phyloP scores from a whole-genome alignment of 139 green algal species.

The Tetratostichococcus sp. region DNA sequence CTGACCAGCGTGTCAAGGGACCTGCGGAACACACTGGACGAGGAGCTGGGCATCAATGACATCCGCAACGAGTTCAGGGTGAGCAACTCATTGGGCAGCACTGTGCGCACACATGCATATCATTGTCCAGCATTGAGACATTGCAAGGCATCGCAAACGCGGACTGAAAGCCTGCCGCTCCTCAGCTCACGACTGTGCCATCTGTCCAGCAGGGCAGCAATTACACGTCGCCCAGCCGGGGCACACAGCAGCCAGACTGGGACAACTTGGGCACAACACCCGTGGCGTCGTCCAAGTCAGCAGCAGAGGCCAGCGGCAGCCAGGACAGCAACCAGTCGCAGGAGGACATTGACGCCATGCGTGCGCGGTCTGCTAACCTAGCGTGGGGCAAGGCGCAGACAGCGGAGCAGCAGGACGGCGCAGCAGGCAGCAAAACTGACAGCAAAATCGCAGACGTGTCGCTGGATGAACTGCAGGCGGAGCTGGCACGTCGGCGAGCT shows the following conservation, averaged over 20 bases:
- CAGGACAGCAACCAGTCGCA: conserved; percentile 28
- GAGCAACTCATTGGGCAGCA: too few species aligned
- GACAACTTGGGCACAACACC: background rate
- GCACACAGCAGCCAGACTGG: background rate
- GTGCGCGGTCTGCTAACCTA: conserved; percentile 57
- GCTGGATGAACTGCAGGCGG: conserved; percentile 73
- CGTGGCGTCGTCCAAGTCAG: background rate
- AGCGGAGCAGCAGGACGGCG: background rate
- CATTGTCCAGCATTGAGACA: conserved; percentile 18
- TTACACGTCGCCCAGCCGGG: background rate
- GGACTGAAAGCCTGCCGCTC: too few species aligned
- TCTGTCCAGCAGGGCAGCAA: background rate
- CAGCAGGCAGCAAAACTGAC: background rate
- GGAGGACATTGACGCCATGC: conserved; percentile 78
- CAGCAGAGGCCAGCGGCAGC: background rate
- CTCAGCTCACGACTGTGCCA: too few species aligned
- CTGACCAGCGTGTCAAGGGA: conserved; percentile 81
- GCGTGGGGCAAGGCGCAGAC: conserved; percentile 61
- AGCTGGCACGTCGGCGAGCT: conserved; percentile 52
- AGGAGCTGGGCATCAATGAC: conserved; percentile 95
- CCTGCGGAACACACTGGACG: conserved; percentile 84
- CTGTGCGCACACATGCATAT: too few species aligned
- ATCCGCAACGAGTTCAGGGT: conserved; percentile 57
- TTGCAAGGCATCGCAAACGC: too few species aligned
- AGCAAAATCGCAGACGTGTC: conserved; percentile 44